phyloP scores from a whole-genome alignment of 495 filamentous ascomycete species.

The Barbatosphaeria neglecta region DNA sequence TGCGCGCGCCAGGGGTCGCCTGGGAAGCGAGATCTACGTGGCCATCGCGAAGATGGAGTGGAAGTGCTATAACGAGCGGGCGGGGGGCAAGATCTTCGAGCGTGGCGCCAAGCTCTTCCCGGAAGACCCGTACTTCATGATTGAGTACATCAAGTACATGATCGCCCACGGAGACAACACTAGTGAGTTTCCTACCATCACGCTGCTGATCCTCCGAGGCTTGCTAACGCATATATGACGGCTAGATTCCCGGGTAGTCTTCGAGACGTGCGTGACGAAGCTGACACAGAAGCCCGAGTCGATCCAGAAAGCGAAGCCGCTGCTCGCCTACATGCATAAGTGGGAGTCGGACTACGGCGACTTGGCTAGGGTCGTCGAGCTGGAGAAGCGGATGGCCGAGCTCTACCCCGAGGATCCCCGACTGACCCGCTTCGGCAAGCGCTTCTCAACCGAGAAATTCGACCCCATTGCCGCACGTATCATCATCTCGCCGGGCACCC shows the following conservation, averaged over 20 bases:
- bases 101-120: slow-evolving; percentile 85
- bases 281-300: slow-evolving; percentile 61
- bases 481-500: slow-evolving; percentile 68
- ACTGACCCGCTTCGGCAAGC: slow-evolving; percentile 59
- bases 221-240: slow-evolving; percentile 1
- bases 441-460: slow-evolving; percentile 50
- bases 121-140: slow-evolving; percentile 77
- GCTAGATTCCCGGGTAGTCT: slow-evolving; percentile 85
- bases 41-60: slow-evolving; percentile 87
- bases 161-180: slow-evolving; percentile 83
- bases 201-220: background rate
- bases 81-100: slow-evolving; percentile 90
- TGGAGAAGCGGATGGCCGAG: slow-evolving; percentile 87
- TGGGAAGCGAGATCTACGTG: slow-evolving; percentile 89
- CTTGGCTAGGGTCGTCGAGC: slow-evolving; percentile 70
- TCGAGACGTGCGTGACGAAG: slow-evolving; percentile 79
- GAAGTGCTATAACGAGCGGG: slow-evolving; percentile 85
- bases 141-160: slow-evolving; percentile 91
- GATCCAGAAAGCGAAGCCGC: slow-evolving; percentile 62
- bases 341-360: slow-evolving; percentile 95
- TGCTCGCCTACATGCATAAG: slow-evolving; percentile 83
- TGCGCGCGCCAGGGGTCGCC: slow-evolving; percentile 68
- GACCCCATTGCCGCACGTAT: slow-evolving; percentile 62
- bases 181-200: slow-evolving; percentile 47
- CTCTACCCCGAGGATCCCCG: slow-evolving; percentile 80